Conservation (phyloP, 257 asterid species). For the Ophiorrhiza pumila region DNA sequence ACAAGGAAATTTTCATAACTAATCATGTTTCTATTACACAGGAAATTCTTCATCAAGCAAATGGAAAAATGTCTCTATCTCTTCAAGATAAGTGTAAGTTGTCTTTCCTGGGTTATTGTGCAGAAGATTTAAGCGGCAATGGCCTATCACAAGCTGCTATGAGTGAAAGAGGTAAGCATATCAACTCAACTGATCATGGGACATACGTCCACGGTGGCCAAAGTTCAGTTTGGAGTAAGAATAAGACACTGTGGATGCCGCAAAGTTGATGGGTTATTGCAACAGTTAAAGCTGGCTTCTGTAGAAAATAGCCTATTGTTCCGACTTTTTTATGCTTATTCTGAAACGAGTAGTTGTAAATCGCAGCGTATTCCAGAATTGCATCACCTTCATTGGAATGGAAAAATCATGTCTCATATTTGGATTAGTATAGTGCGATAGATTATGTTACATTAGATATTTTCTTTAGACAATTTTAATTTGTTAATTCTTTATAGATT, state of each 20-base stretch:
- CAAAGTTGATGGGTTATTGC: constrained; percentile 34
- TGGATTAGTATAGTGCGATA: too few relatives aligned
- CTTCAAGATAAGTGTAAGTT: constrained; percentile 61
- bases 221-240: constrained; percentile 17
- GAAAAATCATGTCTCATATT: constrained; percentile 35
- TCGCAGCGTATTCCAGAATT: constrained; percentile 45
- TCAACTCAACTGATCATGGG: constrained; percentile 22
- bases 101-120: constrained; percentile 61
- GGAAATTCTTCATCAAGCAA: constrained; percentile 56
- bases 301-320: constrained; percentile 41
- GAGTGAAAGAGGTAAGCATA: constrained; percentile 16
- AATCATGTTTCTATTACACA: constrained; percentile 18
- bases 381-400: constrained; percentile 73
- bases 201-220: constrained; percentile 11
- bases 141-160: constrained; percentile 25
- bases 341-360: constrained; percentile 30
- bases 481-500: too few relatives aligned
- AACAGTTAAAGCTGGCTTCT: constrained; percentile 32
- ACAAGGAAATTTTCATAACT: not conserved
- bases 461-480: too few relatives aligned
- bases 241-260: constrained; percentile 56
- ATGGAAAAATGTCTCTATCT: constrained; percentile 52
- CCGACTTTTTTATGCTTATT: constrained; percentile 39
- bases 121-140: constrained; percentile 32
- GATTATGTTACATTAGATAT: too few relatives aligned